Evolutionary conservation across 2,329 filamentous ascomycete genomes (phyloP).

Genomic region (Claviceps arundinis): DNA sequence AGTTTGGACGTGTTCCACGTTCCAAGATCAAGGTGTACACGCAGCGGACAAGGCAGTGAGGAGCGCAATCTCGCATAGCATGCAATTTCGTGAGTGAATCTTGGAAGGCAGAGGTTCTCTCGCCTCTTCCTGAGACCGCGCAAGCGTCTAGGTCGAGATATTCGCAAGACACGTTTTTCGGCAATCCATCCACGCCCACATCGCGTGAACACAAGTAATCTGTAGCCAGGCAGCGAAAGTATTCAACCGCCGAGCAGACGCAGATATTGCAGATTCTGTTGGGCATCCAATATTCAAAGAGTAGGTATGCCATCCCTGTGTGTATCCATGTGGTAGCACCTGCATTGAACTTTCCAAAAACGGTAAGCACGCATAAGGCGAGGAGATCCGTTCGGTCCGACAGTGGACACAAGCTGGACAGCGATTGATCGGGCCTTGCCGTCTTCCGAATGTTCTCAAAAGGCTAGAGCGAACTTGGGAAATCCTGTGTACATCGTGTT

Average conservation of each 20-base stretch:
- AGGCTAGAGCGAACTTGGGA: background rate
- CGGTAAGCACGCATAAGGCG: background rate
- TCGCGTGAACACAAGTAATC: background rate
- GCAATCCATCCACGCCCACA: background rate
- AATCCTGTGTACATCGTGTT: background rate
- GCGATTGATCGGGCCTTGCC: background rate
- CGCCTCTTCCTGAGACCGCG: background rate
- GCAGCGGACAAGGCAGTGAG: background rate
- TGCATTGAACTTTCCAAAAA: background rate
- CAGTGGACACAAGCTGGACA: background rate
- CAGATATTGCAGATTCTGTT: background rate
- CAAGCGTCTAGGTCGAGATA: background rate
- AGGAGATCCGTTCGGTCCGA: constrained; percentile 2
- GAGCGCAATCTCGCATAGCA: background rate
- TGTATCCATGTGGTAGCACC: background rate
- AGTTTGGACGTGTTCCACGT: background rate
- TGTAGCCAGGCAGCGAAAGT: background rate
- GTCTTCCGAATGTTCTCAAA: background rate
- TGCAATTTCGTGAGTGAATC: background rate
- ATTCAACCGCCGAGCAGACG: background rate
- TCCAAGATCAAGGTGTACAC: background rate
- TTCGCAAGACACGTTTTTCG: background rate
- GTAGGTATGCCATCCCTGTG: background rate
- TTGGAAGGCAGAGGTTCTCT: background rate
- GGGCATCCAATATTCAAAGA: background rate